Conservation (phyloP, 2,329 filamentous ascomycete species). For the Penicillium brasilianum region DNA sequence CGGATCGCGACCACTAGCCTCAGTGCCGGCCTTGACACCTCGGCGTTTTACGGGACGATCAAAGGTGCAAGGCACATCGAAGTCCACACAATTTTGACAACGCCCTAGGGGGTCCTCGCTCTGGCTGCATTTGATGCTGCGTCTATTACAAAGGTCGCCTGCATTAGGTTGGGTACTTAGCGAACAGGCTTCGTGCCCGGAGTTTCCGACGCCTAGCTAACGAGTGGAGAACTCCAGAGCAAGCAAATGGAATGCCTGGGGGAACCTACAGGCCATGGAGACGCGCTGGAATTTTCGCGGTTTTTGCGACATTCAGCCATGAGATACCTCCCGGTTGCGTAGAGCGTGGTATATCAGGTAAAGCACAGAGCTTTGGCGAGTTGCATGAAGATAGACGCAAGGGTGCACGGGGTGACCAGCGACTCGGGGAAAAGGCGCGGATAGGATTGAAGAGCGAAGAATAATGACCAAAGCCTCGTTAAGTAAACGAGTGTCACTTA, state of each 20-base stretch:
- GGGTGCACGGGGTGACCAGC: background rate
- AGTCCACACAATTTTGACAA: conserved; percentile 59
- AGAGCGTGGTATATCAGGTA: background rate
- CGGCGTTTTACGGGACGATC: conserved; percentile 51
- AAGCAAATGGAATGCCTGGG: background rate
- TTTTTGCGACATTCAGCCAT: conserved; percentile 34
- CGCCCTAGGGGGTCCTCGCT: conserved; percentile 41
- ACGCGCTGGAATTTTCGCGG: conserved; percentile 35
- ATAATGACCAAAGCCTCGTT: too few species aligned
- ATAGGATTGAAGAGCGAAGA: too few species aligned
- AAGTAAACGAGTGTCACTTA: too few species aligned
- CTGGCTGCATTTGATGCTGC: conserved; percentile 54
- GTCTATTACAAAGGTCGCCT: conserved; percentile 57
- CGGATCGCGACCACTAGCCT: conserved; percentile 16
- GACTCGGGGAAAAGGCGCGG: too few species aligned
- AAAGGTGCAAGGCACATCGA: conserved; percentile 56
- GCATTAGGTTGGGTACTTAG: conserved; percentile 5
- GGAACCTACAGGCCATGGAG: conserved; percentile 33
- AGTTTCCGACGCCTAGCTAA: background rate
- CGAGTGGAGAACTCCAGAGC: background rate
- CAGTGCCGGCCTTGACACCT: conserved; percentile 36
- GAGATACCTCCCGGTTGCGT: conserved; percentile 12
- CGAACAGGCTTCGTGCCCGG: background rate
- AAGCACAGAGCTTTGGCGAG: background rate
- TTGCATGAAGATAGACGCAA: background rate